Evolutionary conservation across 2,329 filamentous ascomycete genomes (phyloP), one percentile per base, ranked within the genome.

Genomic region (Penicillium paneum): DNA sequence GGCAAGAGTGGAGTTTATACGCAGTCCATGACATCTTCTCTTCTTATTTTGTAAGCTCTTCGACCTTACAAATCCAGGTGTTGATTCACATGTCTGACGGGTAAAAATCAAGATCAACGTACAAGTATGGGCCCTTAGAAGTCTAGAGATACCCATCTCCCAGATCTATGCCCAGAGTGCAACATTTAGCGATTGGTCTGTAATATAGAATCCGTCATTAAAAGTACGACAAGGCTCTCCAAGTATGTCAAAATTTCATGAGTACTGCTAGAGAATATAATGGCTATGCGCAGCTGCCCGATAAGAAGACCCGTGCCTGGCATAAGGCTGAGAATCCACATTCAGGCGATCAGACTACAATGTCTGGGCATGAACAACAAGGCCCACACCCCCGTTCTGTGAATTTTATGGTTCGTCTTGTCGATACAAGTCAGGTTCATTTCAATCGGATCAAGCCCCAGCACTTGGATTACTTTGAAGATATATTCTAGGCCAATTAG

Each of bases 141-240:
- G n/a, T n/a, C n/a, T n/a, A n/a, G n/a, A n/a, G n/a, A n/a, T n/a
- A n/a, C n/a, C n/a, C n/a, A n/a, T n/a, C n/a, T n/a, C n/a, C n/a
- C n/a, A n/a, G n/a, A n/a, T n/a, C n/a, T n/a, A n/a, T n/a, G n/a
- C n/a, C n/a, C n/a, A n/a, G n/a, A n/a, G n/a, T n/a, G n/a, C n/a
- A 17, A 11, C n/a, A 50, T 21, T 38, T 17, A 35, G 8, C 29
- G 13, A 29, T 24, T 15, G n/a, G 31, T 26, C 17, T 26, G 8
- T 3, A 29, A 19, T 24, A 8, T 31, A 34, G 26, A 31, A 32
- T 44, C 4, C 34, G 34, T 6, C 26, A 32, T n/a, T 28, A 24
- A 12, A 54, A 49, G 32, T 54, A 46, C 34, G 46, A 58, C 17
- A 53, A 49, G 32, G 12, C 46, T 6, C 41, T 34, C 17, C 54